Conservation (phyloP, 306 rosid species). For the Ormosia emarginata region DNA sequence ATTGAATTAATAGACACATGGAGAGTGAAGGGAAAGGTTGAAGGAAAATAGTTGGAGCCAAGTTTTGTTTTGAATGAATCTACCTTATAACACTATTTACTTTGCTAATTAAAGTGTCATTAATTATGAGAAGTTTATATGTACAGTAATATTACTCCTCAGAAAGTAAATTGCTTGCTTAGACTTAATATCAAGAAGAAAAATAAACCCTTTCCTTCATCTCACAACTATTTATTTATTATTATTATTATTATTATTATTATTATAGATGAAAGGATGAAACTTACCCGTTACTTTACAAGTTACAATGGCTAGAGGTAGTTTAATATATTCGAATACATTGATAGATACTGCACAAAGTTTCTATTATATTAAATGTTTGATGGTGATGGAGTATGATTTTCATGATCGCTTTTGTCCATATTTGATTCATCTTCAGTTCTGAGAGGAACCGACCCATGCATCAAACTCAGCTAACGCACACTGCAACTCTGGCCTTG, state of each 20-base stretch:
- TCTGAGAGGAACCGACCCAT: conserved; percentile 22
- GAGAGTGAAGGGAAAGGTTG: too few species aligned
- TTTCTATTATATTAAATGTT: neutral
- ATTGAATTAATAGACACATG: too few species aligned
- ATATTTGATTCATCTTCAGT: conserved; percentile 25
- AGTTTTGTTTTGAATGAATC: too few species aligned
- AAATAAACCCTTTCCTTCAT: neutral
- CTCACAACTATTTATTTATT: neutral
- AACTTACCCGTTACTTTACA: neutral
- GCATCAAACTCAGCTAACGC: conserved; percentile 37
- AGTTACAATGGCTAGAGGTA: neutral
- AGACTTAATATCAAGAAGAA: neutral
- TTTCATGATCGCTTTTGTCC: conserved; percentile 26
- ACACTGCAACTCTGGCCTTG: conserved; percentile 42
- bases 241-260: neutral
- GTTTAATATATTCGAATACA: neutral
- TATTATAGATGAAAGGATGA: neutral
- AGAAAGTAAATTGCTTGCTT: too few species aligned
- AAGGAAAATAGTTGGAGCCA: too few species aligned
- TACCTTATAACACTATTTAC: too few species aligned
- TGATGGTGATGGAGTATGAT: conserved; percentile 22
- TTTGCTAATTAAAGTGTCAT: too few species aligned
- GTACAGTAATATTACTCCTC: too few species aligned
- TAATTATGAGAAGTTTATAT: too few species aligned
- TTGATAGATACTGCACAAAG: conserved; percentile 18